Evolutionary conservation across 495 filamentous ascomycete genomes (phyloP).

Genomic region (Cercophora newfieldiana): DNA sequence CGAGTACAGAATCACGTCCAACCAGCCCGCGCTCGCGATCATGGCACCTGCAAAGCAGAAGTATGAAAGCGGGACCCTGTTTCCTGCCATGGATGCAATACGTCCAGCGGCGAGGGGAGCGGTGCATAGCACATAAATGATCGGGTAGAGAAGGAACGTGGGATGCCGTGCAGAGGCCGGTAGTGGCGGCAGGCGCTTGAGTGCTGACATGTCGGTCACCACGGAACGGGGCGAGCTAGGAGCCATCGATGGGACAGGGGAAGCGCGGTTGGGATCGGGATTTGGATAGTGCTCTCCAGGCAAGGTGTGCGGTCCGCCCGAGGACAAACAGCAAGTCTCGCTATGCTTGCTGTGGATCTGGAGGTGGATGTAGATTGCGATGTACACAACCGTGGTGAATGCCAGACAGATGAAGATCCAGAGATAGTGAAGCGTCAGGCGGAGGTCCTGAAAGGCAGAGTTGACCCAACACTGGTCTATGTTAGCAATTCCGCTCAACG

Average conservation of each 20-base stretch:
- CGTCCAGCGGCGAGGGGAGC: conserved; percentile 69
- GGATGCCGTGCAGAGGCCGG: conserved; percentile 48
- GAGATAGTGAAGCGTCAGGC: conserved; percentile 73
- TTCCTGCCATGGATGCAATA: conserved; percentile 61
- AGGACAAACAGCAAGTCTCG: conserved; percentile 37
- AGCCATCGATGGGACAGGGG: conserved; percentile 13
- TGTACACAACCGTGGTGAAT: conserved; percentile 63
- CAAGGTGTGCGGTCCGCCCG: neutral
- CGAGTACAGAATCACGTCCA: conserved; percentile 71
- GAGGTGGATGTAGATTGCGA: conserved; percentile 62
- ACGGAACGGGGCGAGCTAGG: conserved; percentile 22
- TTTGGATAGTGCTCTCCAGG: conserved; percentile 21
- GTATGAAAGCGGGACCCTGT: conserved; percentile 55
- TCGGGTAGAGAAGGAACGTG: conserved; percentile 72
- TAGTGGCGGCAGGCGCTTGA: conserved; percentile 27
- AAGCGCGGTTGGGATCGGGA: conserved; percentile 15
- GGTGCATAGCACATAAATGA: conserved; percentile 69
- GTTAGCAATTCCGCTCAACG: conserved; percentile 2
- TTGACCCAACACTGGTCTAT: conserved; percentile 68
- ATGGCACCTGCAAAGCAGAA: conserved; percentile 69
- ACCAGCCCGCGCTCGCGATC: conserved; percentile 70
- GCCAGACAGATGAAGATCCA: conserved; percentile 75
- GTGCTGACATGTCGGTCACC: conserved; percentile 15
- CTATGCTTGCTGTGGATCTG: conserved; percentile 46
- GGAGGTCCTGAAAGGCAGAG: conserved; percentile 55